Evolutionary conservation across 108 stramenopile species (phyloP).

Genomic region (Skeletonema grethae): DNA sequence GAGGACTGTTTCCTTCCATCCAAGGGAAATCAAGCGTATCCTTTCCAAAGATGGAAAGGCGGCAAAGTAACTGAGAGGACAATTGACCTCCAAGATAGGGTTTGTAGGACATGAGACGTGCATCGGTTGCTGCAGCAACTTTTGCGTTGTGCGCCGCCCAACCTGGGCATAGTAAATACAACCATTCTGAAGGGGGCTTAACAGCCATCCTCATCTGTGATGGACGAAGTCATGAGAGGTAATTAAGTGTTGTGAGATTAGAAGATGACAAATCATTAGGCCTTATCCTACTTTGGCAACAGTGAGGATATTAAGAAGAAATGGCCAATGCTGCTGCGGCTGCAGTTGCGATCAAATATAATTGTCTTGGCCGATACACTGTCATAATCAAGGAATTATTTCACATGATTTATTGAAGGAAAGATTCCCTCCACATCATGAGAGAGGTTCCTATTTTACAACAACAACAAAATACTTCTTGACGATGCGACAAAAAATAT

Average conservation of each 20-base stretch:
- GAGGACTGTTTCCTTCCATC: constrained; percentile 1
- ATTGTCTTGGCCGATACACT: too few species aligned
- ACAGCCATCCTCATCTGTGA: constrained; percentile 69
- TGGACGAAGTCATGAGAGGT: neutral
- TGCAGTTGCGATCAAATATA: too few species aligned
- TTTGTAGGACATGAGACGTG: constrained; percentile 70
- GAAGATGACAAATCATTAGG: neutral
- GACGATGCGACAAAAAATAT: neutral
- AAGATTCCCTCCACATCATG: neutral
- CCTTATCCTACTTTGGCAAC: too few species aligned
- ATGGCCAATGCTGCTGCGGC: too few species aligned
- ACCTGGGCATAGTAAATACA: constrained; percentile 64
- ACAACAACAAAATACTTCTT: too few species aligned
- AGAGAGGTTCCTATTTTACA: neutral
- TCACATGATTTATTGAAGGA: too few species aligned
- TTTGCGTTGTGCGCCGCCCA: constrained; percentile 67
- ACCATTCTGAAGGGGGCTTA: constrained; percentile 79
- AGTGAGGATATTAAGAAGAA: too few species aligned
- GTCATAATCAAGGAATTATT: too few species aligned
- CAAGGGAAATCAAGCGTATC: neutral
- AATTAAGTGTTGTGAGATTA: neutral
- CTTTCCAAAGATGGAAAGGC: constrained; percentile 60
- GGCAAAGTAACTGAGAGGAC: constrained; percentile 66
- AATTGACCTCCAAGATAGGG: constrained; percentile 70
- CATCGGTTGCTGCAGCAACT: constrained; percentile 57